Evolutionary conservation across 2,329 filamentous ascomycete genomes (phyloP), one percentile per base, ranked within the genome.

Genomic region (Trichophyton verrucosum): DNA sequence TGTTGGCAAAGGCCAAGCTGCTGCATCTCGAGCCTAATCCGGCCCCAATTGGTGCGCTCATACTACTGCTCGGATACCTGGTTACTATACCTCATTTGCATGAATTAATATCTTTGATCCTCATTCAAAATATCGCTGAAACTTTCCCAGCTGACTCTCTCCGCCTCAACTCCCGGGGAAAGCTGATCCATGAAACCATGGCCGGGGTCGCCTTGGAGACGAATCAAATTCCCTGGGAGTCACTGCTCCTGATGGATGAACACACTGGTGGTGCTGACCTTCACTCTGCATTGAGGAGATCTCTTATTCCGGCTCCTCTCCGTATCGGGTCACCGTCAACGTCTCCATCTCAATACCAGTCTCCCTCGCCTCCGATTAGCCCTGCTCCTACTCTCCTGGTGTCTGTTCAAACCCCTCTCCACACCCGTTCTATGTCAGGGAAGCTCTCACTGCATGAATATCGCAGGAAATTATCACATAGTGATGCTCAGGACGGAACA

Each of bases 391-490:
- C 64, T 15, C 59, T 65, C 2, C 59, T 64, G 17, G 64, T 64
- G 40, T 63, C 61, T 15, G 38, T 62, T 13, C 36, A 56, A 11
- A 17, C 46, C 38, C 24, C 24, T 27, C 57, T 56, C 3, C 61
- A 42, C 36, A 30, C 49, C 7, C 40, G 51, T 38, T 24, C 44
- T 46, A 58, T 58, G 7, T 49, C 59, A 9, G 60, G 62, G 3
- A 57, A 62, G 13, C 61, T 66, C 44, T 65, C 65, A 1, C 60
- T 65, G 1, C 65, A 66, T 56, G 60, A 63, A 42, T 66, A 66
- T 57, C 63, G 65, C 53, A 64, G 61, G 60, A 64, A 62, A 9
- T 53, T 66, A 15, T 66, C 65, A 7, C 51, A 40, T 15, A 57
- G 61, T 8, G 36, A 59, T 3, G 49, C 53, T 3, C 58, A 65